A percentile compares a stretch with the other conserved stretches of the same genome.
Conservation (phyloP, 306 rosid genomes). For the Begonia masoniana region DNA sequence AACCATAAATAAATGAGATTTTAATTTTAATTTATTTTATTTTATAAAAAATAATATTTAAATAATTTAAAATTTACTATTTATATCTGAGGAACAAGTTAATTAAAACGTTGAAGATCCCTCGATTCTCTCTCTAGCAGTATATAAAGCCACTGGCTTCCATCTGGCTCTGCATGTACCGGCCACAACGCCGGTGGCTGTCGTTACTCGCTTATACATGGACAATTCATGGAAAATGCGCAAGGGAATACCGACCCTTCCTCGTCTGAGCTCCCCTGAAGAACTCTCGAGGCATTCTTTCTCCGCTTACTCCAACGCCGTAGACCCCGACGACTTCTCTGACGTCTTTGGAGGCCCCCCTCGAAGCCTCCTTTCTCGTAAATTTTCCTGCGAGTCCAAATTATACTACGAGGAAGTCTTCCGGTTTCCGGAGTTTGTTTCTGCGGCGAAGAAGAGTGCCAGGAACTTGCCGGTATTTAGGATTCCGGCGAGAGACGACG, state of each 20-base stretch:
- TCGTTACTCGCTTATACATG: constrained; percentile 19
- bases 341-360: constrained; percentile 95
- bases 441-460: constrained; percentile 19
- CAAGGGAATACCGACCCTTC: constrained; percentile 30
- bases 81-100: not conserved
- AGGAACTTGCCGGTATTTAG: constrained; percentile 51
- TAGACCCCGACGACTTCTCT: constrained; percentile 42
- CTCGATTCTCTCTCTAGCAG: not conserved
- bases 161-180: constrained; percentile 6
- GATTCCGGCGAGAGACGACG: constrained; percentile 42
- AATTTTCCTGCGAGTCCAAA: constrained; percentile 18
- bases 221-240: constrained; percentile 59
- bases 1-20: too few species aligned
- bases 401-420: constrained; percentile 45
- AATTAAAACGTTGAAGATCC: not conserved
- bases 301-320: constrained; percentile 15
- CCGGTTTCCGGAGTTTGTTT: constrained; percentile 26
- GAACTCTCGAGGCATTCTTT: constrained; percentile 16
- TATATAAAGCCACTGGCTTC: not conserved
- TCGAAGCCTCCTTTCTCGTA: constrained; percentile 42
- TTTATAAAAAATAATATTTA: not conserved
- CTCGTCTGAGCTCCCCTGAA: constrained; percentile 41
- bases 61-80: not conserved
- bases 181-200: not conserved
- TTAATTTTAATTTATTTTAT: too few species aligned